Percentiles rank a stretch among this genome's conserved stretches.
phyloP scores from a whole-genome alignment of 495 filamentous ascomycete species.

The Podospora conica region DNA sequence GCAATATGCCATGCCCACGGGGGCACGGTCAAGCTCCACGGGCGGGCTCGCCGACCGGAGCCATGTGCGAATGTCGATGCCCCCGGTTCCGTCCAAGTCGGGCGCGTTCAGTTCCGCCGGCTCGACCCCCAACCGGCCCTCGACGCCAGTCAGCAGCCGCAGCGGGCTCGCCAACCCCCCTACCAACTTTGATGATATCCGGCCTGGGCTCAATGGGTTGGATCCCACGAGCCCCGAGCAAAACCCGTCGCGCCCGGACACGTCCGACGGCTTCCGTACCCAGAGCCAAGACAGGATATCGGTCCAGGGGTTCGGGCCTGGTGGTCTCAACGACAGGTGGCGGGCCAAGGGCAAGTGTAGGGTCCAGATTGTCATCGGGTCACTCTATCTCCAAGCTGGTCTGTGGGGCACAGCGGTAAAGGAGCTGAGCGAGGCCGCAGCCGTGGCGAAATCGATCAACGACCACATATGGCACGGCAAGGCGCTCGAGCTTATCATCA shows the following conservation, averaged over 20 bases:
- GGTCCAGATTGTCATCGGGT: conserved; percentile 72
- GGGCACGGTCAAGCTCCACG: conserved; percentile 45
- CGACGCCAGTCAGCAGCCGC: conserved; percentile 44
- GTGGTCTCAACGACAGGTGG: conserved; percentile 63
- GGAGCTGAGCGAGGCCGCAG: conserved; percentile 74
- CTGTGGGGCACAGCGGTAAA: conserved; percentile 84
- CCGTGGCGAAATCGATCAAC: conserved; percentile 68
- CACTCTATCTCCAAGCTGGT: conserved; percentile 80
- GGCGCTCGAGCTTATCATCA: conserved; percentile 77
- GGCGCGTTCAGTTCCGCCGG: conserved; percentile 30
- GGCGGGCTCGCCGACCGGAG: conserved; percentile 40
- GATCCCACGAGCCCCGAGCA: conserved; percentile 32
- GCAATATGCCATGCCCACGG: conserved; percentile 39
- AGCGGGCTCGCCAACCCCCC: conserved; percentile 51
- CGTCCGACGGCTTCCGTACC: conserved; percentile 34
- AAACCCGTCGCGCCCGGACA: conserved; percentile 24
- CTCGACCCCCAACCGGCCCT: conserved; percentile 46
- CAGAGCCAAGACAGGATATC: conserved; percentile 71
- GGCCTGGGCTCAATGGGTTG: conserved; percentile 28
- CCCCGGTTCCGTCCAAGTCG: conserved; percentile 41
- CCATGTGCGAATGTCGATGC: conserved; percentile 74
- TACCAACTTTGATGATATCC: conserved; percentile 67
- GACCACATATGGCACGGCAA: conserved; percentile 98
- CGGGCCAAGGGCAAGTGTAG: conserved; percentile 80
- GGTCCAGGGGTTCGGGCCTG: conserved; percentile 77